These are phyloP conservation scores for Lasiodiplodia hormozganensis DNA, from an alignment of 2,329 filamentous ascomycete genomes.

Conservation along the genomic window DNA sequence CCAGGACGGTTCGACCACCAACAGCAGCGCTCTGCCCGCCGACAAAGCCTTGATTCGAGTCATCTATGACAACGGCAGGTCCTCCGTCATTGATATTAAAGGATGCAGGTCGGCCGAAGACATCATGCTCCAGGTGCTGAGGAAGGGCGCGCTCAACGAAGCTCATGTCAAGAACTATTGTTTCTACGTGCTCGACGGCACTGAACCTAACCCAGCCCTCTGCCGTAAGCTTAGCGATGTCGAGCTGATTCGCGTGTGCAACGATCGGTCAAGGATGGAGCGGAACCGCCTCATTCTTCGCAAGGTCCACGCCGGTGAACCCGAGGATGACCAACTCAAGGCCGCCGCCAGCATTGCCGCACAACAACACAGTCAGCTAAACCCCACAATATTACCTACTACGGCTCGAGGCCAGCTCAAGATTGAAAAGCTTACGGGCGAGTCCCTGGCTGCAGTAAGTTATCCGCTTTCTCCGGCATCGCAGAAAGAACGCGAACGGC, in stretches of 20 bases:
- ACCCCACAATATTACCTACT: constrained; percentile 57
- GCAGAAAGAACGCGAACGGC: constrained; percentile 68
- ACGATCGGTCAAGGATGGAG: constrained; percentile 83
- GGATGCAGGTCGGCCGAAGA: constrained; percentile 92
- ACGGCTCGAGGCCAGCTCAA: constrained; percentile 85
- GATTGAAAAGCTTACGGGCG: constrained; percentile 86
- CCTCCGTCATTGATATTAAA: constrained; percentile 92
- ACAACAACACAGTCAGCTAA: constrained; percentile 77
- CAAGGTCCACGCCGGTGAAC: constrained; percentile 91
- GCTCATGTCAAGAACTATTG: constrained; percentile 95
- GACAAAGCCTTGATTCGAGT: constrained; percentile 91
- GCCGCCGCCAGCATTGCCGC: constrained; percentile 87
- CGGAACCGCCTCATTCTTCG: constrained; percentile 88
- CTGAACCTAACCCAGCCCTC: constrained; percentile 80
- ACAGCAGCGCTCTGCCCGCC: constrained; percentile 80
- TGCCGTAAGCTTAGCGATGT: constrained; percentile 84
- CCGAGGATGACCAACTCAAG: constrained; percentile 83
- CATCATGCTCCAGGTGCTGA: constrained; percentile 85
- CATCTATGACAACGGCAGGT: constrained; percentile 89
- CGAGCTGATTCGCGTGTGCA: constrained; percentile 90
- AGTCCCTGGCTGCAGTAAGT: constrained; percentile 83
- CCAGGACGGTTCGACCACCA: constrained; percentile 73
- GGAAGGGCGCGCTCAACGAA: constrained; percentile 86
- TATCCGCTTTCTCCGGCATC: constrained; percentile 86
- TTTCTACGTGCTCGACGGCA: constrained; percentile 89